A percentile compares a stretch with the other conserved stretches of the same genome.
Evolutionary conservation across 495 filamentous ascomycete genomes (phyloP).

Genomic region (Podospora fimiseda): DNA sequence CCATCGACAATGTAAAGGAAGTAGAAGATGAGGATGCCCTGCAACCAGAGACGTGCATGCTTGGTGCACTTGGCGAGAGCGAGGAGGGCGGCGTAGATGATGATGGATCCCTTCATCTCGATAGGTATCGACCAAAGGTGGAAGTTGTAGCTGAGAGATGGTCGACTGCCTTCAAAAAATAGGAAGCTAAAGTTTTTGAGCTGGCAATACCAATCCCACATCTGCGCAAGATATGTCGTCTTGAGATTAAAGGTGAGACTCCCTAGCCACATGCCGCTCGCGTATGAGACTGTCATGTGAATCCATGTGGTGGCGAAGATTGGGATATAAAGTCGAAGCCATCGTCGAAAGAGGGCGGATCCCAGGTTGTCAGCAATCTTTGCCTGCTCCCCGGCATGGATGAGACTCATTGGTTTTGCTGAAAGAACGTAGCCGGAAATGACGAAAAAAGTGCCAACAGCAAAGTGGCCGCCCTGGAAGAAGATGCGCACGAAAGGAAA

Average conservation of each 20-base stretch:
- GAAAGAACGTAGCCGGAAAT: slow-evolving; percentile 49
- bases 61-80: slow-evolving; percentile 32
- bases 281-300: slow-evolving; percentile 45
- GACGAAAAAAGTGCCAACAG: slow-evolving; percentile 48
- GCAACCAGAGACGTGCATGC: slow-evolving; percentile 28
- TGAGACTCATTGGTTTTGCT: slow-evolving; percentile 41
- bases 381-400: slow-evolving; percentile 41
- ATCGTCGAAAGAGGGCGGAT: slow-evolving; percentile 31
- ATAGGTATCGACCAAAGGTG: slow-evolving; percentile 40
- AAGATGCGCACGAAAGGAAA: slow-evolving; percentile 34
- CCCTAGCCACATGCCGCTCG: slow-evolving; percentile 35
- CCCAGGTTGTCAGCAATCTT: slow-evolving; percentile 27
- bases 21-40: slow-evolving; percentile 30
- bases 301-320: slow-evolving; percentile 42
- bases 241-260: slow-evolving; percentile 21
- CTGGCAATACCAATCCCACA: slow-evolving; percentile 51
- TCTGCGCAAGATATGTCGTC: slow-evolving; percentile 35
- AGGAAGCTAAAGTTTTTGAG: slow-evolving; percentile 56
- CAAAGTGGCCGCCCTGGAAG: slow-evolving; percentile 43
- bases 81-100: slow-evolving; percentile 41
- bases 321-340: slow-evolving; percentile 29
- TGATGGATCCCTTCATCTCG: slow-evolving; percentile 39
- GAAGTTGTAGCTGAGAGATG: slow-evolving; percentile 32
- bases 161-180: slow-evolving; percentile 35
- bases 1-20: slow-evolving; percentile 45